phyloP scores from a whole-genome alignment of 257 asterid species.

The Solanum verrucosum region DNA sequence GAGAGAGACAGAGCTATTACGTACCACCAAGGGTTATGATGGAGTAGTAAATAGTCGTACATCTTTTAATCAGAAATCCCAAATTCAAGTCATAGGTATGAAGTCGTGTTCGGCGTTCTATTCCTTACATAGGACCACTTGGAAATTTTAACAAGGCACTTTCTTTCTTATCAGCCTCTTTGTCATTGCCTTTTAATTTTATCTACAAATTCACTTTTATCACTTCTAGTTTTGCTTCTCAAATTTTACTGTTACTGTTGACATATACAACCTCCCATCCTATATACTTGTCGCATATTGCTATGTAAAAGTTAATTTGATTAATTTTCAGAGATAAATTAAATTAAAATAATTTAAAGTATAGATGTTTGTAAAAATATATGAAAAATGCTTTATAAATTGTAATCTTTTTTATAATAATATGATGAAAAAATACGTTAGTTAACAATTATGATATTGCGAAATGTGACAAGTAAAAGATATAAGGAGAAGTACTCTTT shows the following conservation, averaged over 20 bases:
- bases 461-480: too few relatives aligned
- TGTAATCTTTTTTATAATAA: too few relatives aligned
- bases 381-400: too few relatives aligned
- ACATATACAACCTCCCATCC: not conserved
- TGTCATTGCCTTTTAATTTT: not conserved
- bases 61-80: accelerated
- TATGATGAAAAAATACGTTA: too few relatives aligned
- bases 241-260: not conserved
- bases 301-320: too few relatives aligned
- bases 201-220: not conserved
- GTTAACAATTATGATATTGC: too few relatives aligned
- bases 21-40: not conserved
- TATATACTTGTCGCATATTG: not conserved
- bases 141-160: not conserved
- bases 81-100: accelerated
- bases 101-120: not conserved
- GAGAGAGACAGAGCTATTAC: too few relatives aligned
- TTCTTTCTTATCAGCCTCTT: not conserved
- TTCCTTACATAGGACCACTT: not conserved
- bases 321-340: not conserved
- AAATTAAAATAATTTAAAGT: too few relatives aligned
- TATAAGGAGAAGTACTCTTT: not conserved
- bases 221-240: not conserved
- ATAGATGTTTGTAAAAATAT: too few relatives aligned
- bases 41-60: not conserved